Percentiles rank a stretch among this genome's conserved stretches.
Conservation (phyloP, 2,329 filamentous ascomycete genomes). For the Aspergillus viridinutans region DNA sequence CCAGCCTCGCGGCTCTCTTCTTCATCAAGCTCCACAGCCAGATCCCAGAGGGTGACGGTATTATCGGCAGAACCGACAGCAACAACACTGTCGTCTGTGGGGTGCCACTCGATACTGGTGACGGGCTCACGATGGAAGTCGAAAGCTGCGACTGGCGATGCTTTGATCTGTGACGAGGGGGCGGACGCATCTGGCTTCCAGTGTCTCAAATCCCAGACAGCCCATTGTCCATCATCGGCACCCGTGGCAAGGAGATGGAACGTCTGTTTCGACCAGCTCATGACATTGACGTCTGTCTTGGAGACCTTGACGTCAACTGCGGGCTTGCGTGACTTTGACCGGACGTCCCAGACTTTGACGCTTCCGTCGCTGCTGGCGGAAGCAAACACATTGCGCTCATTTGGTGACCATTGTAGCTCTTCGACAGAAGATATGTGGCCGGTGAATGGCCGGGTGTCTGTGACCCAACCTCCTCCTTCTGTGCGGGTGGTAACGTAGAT, state of each 20-base stretch:
- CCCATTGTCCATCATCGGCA: conserved; percentile 90
- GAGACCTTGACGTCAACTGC: conserved; percentile 83
- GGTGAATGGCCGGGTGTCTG: conserved; percentile 75
- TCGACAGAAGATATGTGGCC: conserved; percentile 85
- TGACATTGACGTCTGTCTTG: conserved; percentile 85
- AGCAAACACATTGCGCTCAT: conserved; percentile 87
- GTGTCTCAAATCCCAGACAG: conserved; percentile 90
- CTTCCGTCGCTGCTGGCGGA: conserved; percentile 92
- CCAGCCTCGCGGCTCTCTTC: conserved; percentile 91
- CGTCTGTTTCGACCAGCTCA: conserved; percentile 89
- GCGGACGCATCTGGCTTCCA: conserved; percentile 69
- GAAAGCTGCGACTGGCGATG: conserved; percentile 86
- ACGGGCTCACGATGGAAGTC: conserved; percentile 95
- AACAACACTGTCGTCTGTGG: conserved; percentile 92
- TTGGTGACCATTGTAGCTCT: conserved; percentile 95
- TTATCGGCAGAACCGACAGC: conserved; percentile 89
- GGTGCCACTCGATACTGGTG: conserved; percentile 95
- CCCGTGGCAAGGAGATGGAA: conserved; percentile 86
- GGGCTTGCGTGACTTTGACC: conserved; percentile 83
- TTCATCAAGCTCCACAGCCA: conserved; percentile 93
- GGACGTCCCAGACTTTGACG: conserved; percentile 91
- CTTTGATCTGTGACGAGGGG: conserved; percentile 49
- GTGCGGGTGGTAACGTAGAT: conserved; percentile 86
- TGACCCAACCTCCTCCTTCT: conserved; percentile 84
- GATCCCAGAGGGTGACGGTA: conserved; percentile 92